Evolutionary conservation across 1,284 basidiomycete species (phyloP), one percentile per base, ranked within the genome.

Genomic region (Cryptococcus jaspeensis): DNA sequence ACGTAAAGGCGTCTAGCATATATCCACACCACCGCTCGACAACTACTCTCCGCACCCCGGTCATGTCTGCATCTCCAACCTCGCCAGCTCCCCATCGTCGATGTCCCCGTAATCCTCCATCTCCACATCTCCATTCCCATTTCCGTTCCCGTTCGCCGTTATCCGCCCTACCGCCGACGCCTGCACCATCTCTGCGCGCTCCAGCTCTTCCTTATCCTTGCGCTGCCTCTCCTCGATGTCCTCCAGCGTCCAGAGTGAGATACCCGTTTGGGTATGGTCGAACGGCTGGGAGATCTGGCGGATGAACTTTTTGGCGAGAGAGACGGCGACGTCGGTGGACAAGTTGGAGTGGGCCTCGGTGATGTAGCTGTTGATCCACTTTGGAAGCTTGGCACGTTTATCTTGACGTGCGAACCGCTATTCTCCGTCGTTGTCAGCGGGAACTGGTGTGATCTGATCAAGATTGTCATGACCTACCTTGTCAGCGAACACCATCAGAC

Each of bases 311-410:
- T 98, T 97, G 56, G 92, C 93, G 58, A 98, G 82, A 4, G 92
- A 92, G 58, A 99, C 81, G 8, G 95, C 95, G 91, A 99, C 98
- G 76, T 99, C 96, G 8, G 94, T 99, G 8, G 96, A 99, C 53
- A 99, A 81, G 77, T 99, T 99, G 11, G 93, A 89, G 39, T 92
- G 92, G 0, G 93, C 90, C 72, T 99, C 96, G 15, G 92, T 95
- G 72, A 99, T 99, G 73, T 98, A 97, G 75, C 96, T 93, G 74
- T 98, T 98, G 70, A 99, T 99, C 96, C 96, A 99, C 52, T 91
- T 88, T 1, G 96, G 96, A 64, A 99, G 81, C 83, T 98, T 99
- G 47, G 91, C 87, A 23, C 96, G 85, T 80, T 99, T 99, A 76
- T 99, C 96, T 25, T 91, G 88, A 54, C 94, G 85, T 11, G 95